Conservation (phyloP, 345 rosid genomes). For the Populus nigra region DNA sequence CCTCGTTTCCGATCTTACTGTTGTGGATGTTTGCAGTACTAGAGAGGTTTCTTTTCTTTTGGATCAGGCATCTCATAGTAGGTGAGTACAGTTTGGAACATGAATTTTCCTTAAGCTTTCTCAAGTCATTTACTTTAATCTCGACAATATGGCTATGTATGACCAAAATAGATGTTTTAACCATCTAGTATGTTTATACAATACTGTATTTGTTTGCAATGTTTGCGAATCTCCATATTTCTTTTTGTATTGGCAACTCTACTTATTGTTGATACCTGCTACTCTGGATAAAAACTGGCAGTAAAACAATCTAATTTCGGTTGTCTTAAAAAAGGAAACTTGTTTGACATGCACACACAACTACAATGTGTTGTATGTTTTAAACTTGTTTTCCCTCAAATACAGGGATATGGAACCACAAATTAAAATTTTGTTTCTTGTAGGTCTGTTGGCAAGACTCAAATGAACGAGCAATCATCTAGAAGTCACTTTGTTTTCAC, state of each 20-base stretch:
- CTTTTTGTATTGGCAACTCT: neutral
- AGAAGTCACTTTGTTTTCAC: slow-evolving; percentile 98
- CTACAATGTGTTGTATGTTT: neutral
- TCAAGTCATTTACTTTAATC: neutral
- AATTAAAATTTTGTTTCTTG: slow-evolving; percentile 7
- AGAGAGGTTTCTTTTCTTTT: slow-evolving; percentile 48
- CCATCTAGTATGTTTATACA: neutral
- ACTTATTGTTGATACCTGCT: neutral
- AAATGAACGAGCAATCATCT: slow-evolving; percentile 95
- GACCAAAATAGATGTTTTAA: neutral
- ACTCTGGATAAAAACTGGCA: neutral
- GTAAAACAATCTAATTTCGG: neutral
- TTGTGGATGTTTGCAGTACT: slow-evolving; percentile 30
- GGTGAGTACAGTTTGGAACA: slow-evolving; percentile 36
- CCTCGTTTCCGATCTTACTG: slow-evolving; percentile 30
- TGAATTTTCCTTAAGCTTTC: neutral
- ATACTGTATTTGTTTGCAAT: neutral
- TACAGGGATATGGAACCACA: neutral
- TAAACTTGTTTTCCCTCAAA: neutral
- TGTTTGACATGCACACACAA: no score
- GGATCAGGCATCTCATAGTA: slow-evolving; percentile 82
- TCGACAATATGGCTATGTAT: neutral
- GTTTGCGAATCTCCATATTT: neutral
- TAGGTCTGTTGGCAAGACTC: slow-evolving; percentile 96
- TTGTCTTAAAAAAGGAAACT: neutral